phyloP scores from a whole-genome alignment of 345 rosid genomes.

The Boechera divaricarpa region DNA sequence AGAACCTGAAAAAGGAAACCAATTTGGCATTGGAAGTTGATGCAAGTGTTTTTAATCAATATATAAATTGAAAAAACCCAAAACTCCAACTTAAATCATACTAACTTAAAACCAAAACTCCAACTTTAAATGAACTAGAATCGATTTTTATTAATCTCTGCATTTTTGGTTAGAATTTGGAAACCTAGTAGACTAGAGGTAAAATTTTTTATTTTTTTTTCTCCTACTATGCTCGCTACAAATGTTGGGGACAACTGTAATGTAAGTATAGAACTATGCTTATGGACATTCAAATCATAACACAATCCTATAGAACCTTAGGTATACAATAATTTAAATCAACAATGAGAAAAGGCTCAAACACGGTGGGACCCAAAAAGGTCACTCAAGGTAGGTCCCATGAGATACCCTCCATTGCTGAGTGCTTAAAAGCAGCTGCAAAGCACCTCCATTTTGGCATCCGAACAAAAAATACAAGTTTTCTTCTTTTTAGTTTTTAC shows the following conservation, averaged over 20 bases:
- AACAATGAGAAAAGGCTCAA: background rate
- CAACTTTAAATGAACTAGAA: background rate
- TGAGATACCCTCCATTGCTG: conserved; percentile 29
- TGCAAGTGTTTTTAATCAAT: background rate
- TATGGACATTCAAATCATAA: background rate
- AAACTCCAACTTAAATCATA: conserved; percentile 5
- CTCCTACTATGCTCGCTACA: too few relatives aligned
- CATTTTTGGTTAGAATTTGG: background rate
- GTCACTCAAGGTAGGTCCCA: conserved; percentile 48
- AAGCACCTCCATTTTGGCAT: conserved; percentile 45
- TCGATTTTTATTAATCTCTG: background rate
- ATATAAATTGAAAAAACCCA: background rate
- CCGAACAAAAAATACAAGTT: conserved; percentile 33
- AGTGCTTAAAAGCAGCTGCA: conserved; percentile 62
- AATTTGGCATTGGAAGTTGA: background rate
- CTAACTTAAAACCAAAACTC: background rate
- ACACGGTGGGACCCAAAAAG: conserved; percentile 44
- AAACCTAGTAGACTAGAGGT: background rate
- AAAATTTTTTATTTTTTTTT: background rate
- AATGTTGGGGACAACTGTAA: too few relatives aligned
- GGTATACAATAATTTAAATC: background rate
- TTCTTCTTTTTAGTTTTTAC: conserved; percentile 29
- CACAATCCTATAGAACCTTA: background rate
- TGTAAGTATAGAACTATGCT: too few relatives aligned
- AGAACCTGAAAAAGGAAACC: background rate